Conservation (phyloP, 306 rosid genomes). For the Parietaria judaica region DNA sequence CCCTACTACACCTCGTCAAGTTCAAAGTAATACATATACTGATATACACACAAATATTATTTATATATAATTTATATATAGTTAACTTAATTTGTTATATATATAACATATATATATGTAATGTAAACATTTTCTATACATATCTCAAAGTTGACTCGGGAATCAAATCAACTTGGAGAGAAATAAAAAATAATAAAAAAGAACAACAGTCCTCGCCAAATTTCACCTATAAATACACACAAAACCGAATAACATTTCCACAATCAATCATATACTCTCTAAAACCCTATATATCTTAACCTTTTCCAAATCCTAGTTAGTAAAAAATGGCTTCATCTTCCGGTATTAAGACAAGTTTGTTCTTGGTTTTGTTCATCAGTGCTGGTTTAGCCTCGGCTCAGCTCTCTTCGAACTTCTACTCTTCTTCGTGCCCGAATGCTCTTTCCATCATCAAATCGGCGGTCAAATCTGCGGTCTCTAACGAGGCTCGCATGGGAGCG, state of each 20-base stretch:
- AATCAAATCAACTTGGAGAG: too few relatives aligned
- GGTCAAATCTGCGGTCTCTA: slow-evolving; percentile 31
- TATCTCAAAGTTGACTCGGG: too few relatives aligned
- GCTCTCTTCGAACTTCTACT: slow-evolving; percentile 45
- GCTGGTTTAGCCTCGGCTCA: not conserved
- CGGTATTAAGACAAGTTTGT: not conserved
- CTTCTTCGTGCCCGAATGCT: slow-evolving; percentile 40
- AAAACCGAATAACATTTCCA: not conserved
- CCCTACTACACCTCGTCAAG: too few relatives aligned
- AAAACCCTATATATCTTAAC: not conserved
- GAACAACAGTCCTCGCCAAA: not conserved
- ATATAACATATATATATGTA: too few relatives aligned
- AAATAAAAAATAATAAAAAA: too few relatives aligned
- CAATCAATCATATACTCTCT: not conserved
- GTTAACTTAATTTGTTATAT: too few relatives aligned
- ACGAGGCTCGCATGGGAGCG: slow-evolving; percentile 76
- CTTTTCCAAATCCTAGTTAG: not conserved
- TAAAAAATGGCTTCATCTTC: not conserved
- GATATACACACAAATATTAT: too few relatives aligned
- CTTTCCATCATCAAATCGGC: slow-evolving; percentile 43
- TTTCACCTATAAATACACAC: not conserved
- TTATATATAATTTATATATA: too few relatives aligned
- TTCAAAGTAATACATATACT: too few relatives aligned
- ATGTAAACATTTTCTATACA: too few relatives aligned
- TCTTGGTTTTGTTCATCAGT: not conserved